phyloP scores from a whole-genome alignment of 805 yeast species.

The Wickerhamomyces ciferrii region DNA sequence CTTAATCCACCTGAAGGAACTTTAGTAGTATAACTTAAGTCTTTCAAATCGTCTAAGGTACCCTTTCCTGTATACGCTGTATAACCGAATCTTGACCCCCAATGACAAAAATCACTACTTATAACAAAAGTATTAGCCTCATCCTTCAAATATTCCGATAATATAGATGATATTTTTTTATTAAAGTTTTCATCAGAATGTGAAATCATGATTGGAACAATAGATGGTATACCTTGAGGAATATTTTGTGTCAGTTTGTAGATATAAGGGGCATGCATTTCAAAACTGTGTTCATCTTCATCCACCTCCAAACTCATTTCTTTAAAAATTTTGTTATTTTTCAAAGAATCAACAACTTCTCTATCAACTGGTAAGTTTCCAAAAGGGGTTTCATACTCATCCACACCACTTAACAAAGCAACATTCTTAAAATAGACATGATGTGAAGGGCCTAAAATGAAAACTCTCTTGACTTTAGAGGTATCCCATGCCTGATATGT shows the following conservation, averaged over 20 bases:
- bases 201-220: conserved; percentile 81
- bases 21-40: conserved; percentile 4
- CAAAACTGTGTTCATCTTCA: conserved; percentile 86
- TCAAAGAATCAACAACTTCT: conserved; percentile 32
- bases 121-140: conserved; percentile 64
- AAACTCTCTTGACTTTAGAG: conserved; percentile 52
- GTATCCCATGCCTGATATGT: conserved; percentile 71
- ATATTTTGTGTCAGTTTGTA: conserved; percentile 38
- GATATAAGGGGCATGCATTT: conserved; percentile 86
- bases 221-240: conserved; percentile 32
- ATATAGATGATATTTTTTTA: conserved; percentile 35
- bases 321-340: conserved; percentile 39
- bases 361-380: conserved; percentile 70
- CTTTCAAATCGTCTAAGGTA: conserved; percentile 11
- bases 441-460: conserved; percentile 90
- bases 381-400: conserved; percentile 70
- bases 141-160: conserved; percentile 50
- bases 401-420: conserved; percentile 48
- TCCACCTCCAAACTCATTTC: conserved; percentile 59
- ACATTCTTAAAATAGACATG: conserved; percentile 71
- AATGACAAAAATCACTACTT: conserved; percentile 93
- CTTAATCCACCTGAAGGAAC: conserved; percentile 25
- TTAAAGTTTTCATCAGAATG: conserved; percentile 44
- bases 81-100: conserved; percentile 72
- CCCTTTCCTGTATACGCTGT: conserved; percentile 37